These are phyloP conservation scores for Physcomitrellopsis africana DNA, from an alignment of 225 moss, liverwort and hornwort species.

Conservation along the genomic window DNA sequence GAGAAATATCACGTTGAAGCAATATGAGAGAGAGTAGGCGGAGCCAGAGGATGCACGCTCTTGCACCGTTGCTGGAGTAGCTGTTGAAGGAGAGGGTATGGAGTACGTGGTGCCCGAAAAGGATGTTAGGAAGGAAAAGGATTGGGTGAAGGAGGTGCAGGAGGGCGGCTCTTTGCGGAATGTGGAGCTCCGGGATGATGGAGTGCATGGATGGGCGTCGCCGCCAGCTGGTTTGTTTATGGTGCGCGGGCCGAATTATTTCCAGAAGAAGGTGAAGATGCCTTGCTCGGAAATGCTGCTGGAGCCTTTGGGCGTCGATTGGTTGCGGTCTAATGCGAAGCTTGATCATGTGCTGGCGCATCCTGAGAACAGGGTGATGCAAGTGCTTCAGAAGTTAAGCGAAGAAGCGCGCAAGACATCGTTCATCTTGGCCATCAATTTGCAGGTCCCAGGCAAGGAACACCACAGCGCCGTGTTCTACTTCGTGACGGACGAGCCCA, in stretches of 20 bases:
- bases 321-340: slow-evolving; percentile 67
- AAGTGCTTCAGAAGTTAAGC: slow-evolving; percentile 39
- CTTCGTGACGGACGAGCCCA: slow-evolving; percentile 70
- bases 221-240: slow-evolving; percentile 53
- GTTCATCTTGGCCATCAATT: slow-evolving; percentile 73
- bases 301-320: slow-evolving; percentile 73
- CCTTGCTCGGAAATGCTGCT: slow-evolving; percentile 51
- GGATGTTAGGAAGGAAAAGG: slow-evolving; percentile 4
- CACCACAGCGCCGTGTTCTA: slow-evolving; percentile 85
- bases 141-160: slow-evolving; percentile 59
- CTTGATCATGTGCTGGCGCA: slow-evolving; percentile 74
- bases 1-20: background rate
- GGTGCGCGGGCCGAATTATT: slow-evolving; percentile 49
- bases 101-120: background rate
- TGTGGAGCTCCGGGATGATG: slow-evolving; percentile 57
- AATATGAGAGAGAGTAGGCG: slow-evolving; percentile 30
- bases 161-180: slow-evolving; percentile 47
- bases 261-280: slow-evolving; percentile 52
- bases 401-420: slow-evolving; percentile 52
- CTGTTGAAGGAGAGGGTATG: background rate
- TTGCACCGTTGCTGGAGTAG: slow-evolving; percentile 42
- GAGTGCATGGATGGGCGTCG: slow-evolving; percentile 75
- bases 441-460: slow-evolving; percentile 84
- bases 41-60: slow-evolving; percentile 45
- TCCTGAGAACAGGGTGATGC: slow-evolving; percentile 70